Percentiles rank a stretch among this genome's conserved stretches.
Evolutionary conservation across 768 basidiomycete species (phyloP).

Genomic region (Pulveroboletus sp.): DNA sequence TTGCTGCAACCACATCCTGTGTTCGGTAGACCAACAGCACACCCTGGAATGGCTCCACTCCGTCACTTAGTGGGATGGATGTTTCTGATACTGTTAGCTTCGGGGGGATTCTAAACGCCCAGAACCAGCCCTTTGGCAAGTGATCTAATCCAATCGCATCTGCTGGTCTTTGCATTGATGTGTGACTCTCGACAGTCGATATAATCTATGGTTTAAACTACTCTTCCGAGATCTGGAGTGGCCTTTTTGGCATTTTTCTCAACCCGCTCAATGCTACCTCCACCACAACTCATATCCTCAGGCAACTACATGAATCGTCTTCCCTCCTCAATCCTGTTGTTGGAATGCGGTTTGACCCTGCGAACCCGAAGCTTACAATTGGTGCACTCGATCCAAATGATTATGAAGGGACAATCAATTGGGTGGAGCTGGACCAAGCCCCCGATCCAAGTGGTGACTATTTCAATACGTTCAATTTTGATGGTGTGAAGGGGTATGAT

Average conservation of each 20-base stretch:
- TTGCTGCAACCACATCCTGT: background rate
- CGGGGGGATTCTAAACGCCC: constrained; percentile 14
- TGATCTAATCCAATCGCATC: background rate
- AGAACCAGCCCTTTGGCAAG: constrained; percentile 17
- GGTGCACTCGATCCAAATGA: constrained; percentile 30
- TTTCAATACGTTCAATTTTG: constrained; percentile 21
- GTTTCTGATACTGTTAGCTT: constrained; percentile 21
- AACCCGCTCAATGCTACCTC: constrained; percentile 17
- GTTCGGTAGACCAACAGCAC: constrained; percentile 16
- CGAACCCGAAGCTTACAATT: no score
- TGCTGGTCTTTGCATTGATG: background rate
- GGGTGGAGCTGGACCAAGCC: no score
- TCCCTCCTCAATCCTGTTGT: constrained; percentile 32
- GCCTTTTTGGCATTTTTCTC: constrained; percentile 24
- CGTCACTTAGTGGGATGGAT: constrained; percentile 16
- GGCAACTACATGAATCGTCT: constrained; percentile 14
- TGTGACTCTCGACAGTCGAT: constrained; percentile 16
- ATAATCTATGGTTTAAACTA: constrained; percentile 14
- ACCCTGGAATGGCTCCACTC: constrained; percentile 10
- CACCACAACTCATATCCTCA: constrained; percentile 12
- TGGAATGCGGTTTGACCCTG: constrained; percentile 28
- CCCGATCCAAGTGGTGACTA: no score
- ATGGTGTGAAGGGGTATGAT: constrained; percentile 30
- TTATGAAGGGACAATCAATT: no score
- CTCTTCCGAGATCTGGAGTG: constrained; percentile 13